phyloP scores from a whole-genome alignment of 1,284 basidiomycete genomes.

The Fereydounia khargensis region DNA sequence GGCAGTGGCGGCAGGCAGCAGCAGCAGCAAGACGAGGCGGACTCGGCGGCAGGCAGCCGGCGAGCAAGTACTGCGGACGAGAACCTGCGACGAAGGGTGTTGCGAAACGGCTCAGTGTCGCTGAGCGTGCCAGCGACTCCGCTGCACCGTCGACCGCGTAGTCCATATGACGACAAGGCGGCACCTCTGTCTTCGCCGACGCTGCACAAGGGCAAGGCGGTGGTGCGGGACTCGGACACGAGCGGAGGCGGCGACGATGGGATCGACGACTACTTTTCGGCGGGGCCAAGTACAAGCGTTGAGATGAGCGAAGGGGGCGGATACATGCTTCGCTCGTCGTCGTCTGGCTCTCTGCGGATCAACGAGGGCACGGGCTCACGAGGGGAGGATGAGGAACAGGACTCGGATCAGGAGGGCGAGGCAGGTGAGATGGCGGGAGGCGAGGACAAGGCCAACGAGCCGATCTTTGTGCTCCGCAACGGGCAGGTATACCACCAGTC shows the following conservation, averaged over 20 bases:
- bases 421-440: neutral
- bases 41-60: neutral
- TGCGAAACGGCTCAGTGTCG: conserved; percentile 7
- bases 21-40: neutral
- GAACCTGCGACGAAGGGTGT: neutral
- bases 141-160: conserved; percentile 17
- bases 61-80: neutral
- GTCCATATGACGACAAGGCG: conserved; percentile 33
- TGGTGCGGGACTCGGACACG: conserved; percentile 7
- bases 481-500: conserved; percentile 20
- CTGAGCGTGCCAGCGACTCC: conserved; percentile 9
- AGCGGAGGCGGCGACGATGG: conserved; percentile 2
- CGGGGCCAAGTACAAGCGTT: too few relatives aligned
- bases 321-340: conserved; percentile 6
- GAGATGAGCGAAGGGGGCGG: too few relatives aligned
- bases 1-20: neutral
- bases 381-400: conserved; percentile 11
- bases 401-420: too few relatives aligned
- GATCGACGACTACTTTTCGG: conserved; percentile 20
- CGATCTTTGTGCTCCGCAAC: conserved; percentile 23
- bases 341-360: conserved; percentile 13
- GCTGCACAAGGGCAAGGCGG: conserved; percentile 32
- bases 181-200: conserved; percentile 27
- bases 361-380: conserved; percentile 10
- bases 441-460: conserved; percentile 6